Conservation (phyloP, 768 basidiomycete genomes). For the Collybia sordida region DNA sequence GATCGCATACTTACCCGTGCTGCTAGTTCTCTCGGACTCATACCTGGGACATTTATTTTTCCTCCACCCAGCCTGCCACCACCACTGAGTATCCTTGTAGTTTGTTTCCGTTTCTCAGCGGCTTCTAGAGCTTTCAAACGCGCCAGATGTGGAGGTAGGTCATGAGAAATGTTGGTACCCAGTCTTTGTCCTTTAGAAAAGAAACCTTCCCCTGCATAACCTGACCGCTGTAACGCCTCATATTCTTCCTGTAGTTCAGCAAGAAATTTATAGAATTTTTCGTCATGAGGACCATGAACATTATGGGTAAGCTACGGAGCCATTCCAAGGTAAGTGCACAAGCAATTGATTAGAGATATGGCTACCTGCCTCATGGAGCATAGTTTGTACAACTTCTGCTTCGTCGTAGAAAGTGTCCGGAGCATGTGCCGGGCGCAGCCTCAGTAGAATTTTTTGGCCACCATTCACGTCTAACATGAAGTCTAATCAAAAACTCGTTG, state of each 20-base stretch:
- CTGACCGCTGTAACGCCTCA: constrained; percentile 71
- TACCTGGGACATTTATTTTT: constrained; percentile 28
- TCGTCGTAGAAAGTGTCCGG: constrained; percentile 74
- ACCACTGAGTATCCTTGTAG: constrained; percentile 42
- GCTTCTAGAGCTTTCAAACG: constrained; percentile 71
- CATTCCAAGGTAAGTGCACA: background rate
- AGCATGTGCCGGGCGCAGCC: constrained; percentile 70
- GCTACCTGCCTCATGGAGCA: constrained; percentile 81
- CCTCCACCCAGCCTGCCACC: constrained; percentile 61
- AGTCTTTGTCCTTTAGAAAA: constrained; percentile 70
- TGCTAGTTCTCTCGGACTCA: constrained; percentile 71
- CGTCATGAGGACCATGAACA: constrained; percentile 88
- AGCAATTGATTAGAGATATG: background rate
- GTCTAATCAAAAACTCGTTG: background rate
- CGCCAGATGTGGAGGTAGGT: constrained; percentile 65
- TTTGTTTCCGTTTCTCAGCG: constrained; percentile 68
- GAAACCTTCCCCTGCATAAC: constrained; percentile 93
- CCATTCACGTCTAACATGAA: constrained; percentile 61
- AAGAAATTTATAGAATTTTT: constrained; percentile 75
- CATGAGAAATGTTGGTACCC: constrained; percentile 65
- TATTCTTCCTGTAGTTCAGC: constrained; percentile 81
- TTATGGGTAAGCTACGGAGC: constrained; percentile 76
- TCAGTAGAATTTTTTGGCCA: constrained; percentile 81
- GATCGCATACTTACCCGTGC: constrained; percentile 50
- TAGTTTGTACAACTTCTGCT: constrained; percentile 74